Conservation (phyloP, 129 eudicot genomes). For the sunflower (Helianthus annuus) region HanXRQr2.0-SUNRISE NC_035440.2:637499-637998, state of each 20-base stretch:
- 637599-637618: slow-evolving; percentile 68
- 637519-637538: slow-evolving; percentile 81
- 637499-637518: slow-evolving; percentile 72
- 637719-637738: slow-evolving; percentile 80
- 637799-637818: background rate
- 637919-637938: too few relatives aligned
- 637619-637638: slow-evolving; percentile 79
- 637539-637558: slow-evolving; percentile 67
- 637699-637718: slow-evolving; percentile 73
- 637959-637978: too few relatives aligned
- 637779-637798: background rate
- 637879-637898: too few relatives aligned
- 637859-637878: background rate
- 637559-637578: slow-evolving; percentile 73
- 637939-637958: too few relatives aligned
- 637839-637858: slow-evolving; percentile 18
- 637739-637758: slow-evolving; percentile 78
- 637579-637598: slow-evolving; percentile 71
- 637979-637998: too few relatives aligned
- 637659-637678: slow-evolving; percentile 81
- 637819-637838: background rate
- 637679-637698: slow-evolving; percentile 80
- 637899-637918: too few relatives aligned
- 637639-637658: slow-evolving; percentile 71
- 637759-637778: background rate